Percentiles rank a stretch among this genome's conserved stretches.
These are phyloP conservation scores for Fusarium duplospermum DNA, from an alignment of 2,329 filamentous ascomycete genomes.

Conservation along the genomic window DNA sequence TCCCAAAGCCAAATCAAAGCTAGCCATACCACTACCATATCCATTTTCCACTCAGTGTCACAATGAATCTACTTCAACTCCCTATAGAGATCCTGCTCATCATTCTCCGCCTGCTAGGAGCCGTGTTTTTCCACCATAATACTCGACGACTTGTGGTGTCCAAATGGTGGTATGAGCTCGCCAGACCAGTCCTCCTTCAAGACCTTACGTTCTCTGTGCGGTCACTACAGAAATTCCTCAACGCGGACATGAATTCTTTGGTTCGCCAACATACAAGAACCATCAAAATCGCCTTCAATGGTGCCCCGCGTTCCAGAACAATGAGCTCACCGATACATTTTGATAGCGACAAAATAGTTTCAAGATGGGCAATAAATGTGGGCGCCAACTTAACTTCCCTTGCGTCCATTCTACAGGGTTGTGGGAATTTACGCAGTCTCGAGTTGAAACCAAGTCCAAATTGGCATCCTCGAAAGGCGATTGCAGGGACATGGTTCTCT, in stretches of 20 bases:
- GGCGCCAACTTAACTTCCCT: not conserved
- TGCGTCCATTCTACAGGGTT: not conserved
- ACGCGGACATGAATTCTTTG: not conserved
- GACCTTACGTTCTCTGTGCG: not conserved
- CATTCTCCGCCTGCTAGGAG: not conserved
- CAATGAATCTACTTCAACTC: not conserved
- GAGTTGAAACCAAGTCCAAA: not conserved
- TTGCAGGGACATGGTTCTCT: not conserved
- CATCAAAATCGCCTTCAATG: not conserved
- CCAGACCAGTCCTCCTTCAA: not conserved
- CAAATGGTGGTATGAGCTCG: not conserved
- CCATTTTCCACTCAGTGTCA: not conserved
- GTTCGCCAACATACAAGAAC: not conserved
- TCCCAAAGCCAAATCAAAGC: not conserved
- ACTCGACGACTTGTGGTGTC: not conserved
- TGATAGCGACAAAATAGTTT: too few species aligned
- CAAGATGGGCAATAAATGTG: not conserved
- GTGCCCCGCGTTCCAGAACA: not conserved
- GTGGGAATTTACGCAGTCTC: not conserved
- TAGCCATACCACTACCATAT: not conserved
- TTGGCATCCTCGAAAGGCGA: too few species aligned
- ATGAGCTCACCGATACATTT: too few species aligned
- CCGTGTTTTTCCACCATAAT: not conserved
- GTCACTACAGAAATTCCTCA: not conserved
- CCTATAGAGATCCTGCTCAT: not conserved